Percentiles rank a stretch among this genome's conserved stretches.
phyloP scores from a whole-genome alignment of 148 eudicot genomes.

The Chenopodium berlandieri region DNA sequence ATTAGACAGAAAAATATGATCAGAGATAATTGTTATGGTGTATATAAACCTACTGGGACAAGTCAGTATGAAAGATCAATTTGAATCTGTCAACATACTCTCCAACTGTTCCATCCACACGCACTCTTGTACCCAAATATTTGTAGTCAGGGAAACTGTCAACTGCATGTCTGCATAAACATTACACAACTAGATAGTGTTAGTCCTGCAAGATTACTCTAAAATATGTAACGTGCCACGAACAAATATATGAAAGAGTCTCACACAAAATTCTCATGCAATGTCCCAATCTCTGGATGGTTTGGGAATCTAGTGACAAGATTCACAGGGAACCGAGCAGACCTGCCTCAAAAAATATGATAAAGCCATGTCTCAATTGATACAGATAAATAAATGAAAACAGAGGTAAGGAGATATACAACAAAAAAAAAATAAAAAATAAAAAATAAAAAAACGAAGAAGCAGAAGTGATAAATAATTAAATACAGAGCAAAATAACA shows the following conservation, averaged over 20 bases:
- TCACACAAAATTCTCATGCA: constrained; percentile 94
- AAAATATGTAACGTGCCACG: constrained; percentile 5
- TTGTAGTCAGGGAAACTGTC: constrained; percentile 78
- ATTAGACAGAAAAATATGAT: constrained; percentile 18
- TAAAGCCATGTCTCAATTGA: background rate
- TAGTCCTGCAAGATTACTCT: background rate
- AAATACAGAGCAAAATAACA: background rate
- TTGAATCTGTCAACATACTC: constrained; percentile 61
- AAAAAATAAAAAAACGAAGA: background rate
- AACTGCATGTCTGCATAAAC: constrained; percentile 69
- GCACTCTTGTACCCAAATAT: constrained; percentile 87
- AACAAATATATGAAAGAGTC: constrained; percentile 33
- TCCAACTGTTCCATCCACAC: constrained; percentile 91
- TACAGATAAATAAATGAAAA: background rate
- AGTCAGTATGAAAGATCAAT: background rate
- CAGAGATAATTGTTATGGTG: background rate
- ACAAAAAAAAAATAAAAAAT: no score
- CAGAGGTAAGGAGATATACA: background rate
- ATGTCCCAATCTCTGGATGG: constrained; percentile 80
- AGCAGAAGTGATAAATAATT: background rate
- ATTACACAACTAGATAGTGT: constrained; percentile 11
- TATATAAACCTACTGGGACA: no score
- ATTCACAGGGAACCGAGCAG: constrained; percentile 68
- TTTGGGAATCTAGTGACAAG: constrained; percentile 65
- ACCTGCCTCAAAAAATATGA: constrained; percentile 50